These are phyloP conservation scores for Laburnicola sp. DNA, from an alignment of 2,329 filamentous ascomycete genomes.

Conservation along the genomic window DNA sequence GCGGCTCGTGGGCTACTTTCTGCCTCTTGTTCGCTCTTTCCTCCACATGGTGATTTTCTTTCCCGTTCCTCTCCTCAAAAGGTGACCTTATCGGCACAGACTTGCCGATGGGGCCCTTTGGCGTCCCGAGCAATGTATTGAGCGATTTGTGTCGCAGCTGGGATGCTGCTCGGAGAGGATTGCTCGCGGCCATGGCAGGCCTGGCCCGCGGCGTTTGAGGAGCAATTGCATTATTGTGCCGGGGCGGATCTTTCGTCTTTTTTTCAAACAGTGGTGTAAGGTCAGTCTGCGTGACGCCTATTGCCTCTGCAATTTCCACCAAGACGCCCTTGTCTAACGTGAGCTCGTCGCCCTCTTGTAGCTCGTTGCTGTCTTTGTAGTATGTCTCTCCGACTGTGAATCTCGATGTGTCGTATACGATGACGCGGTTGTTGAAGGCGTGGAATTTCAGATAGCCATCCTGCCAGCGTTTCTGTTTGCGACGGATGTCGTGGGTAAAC, in stretches of 20 bases:
- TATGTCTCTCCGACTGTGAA: constrained; percentile 85
- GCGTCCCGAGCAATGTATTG: constrained; percentile 66
- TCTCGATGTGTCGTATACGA: constrained; percentile 82
- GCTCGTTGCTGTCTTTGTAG: constrained; percentile 69
- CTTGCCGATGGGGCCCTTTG: constrained; percentile 65
- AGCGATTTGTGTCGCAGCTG: constrained; percentile 61
- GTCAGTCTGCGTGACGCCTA: constrained; percentile 76
- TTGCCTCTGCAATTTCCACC: constrained; percentile 76
- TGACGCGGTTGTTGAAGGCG: constrained; percentile 85
- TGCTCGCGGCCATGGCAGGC: constrained; percentile 26
- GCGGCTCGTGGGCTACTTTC: constrained; percentile 27
- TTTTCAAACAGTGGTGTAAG: constrained; percentile 75
- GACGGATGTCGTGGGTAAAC: constrained; percentile 80
- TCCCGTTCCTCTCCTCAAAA: constrained; percentile 58
- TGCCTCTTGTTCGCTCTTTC: constrained; percentile 47
- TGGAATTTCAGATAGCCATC: constrained; percentile 88
- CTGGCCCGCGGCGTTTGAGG: constrained; percentile 18
- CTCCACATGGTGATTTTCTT: constrained; percentile 35
- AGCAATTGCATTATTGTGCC: constrained; percentile 21
- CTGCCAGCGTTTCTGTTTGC: constrained; percentile 92
- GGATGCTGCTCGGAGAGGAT: constrained; percentile 22
- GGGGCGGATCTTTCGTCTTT: constrained; percentile 53
- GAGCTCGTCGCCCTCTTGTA: constrained; percentile 81
- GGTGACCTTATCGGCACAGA: constrained; percentile 65
- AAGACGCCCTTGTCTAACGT: constrained; percentile 75